Evolutionary conservation across 2,329 filamentous ascomycete species (phyloP), one percentile per base, ranked within the genome.

Genomic region (Paraphaeosphaeria sporulosa): DNA sequence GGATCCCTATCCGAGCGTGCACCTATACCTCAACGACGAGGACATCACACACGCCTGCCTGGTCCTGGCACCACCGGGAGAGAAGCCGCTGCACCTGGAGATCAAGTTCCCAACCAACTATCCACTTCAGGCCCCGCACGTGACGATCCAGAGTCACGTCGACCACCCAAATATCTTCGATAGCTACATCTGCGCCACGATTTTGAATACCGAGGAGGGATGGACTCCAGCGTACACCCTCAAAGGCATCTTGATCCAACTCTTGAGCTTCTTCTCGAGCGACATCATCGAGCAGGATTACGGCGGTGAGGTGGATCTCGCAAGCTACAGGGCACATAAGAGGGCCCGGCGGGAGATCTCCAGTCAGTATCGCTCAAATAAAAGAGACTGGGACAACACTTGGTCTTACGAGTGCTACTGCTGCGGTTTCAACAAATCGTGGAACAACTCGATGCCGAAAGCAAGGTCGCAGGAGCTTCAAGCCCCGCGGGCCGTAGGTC

Each of bases 201-300:
- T 85, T 3, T 74, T 85, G 34, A 80, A 80, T 60, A 78, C 67
- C 0, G 56, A 34, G 1, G 76, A 81, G 19, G 81, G 75, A 1
- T 84, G 82, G 64, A 84, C 83, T 0, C 79, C 82, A 1, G 83
- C 83, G 0, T 85, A 85, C 59, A 84, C 82, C 0, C 72, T 85
- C 25, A 83, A 83, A 57, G 78, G 76, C 3, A 79, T 85, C 23
- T 78, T 81, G 17, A 84, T 85, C 25, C 82, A 85, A 68, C 61
- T 85, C n/a, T 70, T 85, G 2, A 84, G 82, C 64, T 84, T 85
- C 71, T 85, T 85, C 65, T 74, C 75, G 27, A 84, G 82, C 63
- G 79, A 82, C 1, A 74, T 58, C 1, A 54, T 85, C 3, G 81
- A 84, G 58, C 82, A 84, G 57, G 62, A 65, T 0, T 27, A 44